A percentile compares a stretch with the other conserved stretches of the same genome.
Evolutionary conservation across 768 basidiomycete genomes (phyloP).

Genomic region (Rhizopogon rudus): DNA sequence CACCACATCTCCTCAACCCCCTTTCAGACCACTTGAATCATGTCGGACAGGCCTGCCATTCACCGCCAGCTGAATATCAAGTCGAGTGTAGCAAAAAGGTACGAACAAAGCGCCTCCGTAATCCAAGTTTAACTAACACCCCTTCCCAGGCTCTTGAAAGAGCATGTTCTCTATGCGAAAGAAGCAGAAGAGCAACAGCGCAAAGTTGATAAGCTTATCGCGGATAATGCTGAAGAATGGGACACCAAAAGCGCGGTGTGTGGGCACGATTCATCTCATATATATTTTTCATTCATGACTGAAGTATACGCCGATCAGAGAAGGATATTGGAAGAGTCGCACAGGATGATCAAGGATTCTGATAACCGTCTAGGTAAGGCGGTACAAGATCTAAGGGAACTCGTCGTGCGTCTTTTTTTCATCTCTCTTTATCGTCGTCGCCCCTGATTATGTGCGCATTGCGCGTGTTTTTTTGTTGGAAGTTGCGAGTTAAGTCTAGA

Average conservation of each 20-base stretch:
- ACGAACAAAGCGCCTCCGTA: neutral
- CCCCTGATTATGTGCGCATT: constrained; percentile 6
- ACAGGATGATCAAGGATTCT: constrained; percentile 76
- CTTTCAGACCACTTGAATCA: neutral
- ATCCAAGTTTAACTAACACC: neutral
- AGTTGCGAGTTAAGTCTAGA: constrained; percentile 24
- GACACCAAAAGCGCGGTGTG: constrained; percentile 71
- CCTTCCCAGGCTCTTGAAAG: constrained; percentile 55
- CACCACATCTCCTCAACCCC: neutral
- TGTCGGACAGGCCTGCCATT: constrained; percentile 26
- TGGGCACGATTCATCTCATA: constrained; percentile 6
- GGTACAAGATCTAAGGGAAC: constrained; percentile 54
- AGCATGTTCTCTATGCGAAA: constrained; percentile 57
- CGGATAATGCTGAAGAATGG: constrained; percentile 66
- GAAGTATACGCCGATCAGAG: constrained; percentile 34
- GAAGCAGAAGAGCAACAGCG: constrained; percentile 57
- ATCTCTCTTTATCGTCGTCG: constrained; percentile 10
- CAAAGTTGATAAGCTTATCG: constrained; percentile 58
- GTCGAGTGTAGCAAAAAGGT: constrained; percentile 31
- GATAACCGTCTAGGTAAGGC: constrained; percentile 56
- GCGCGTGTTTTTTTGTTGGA: constrained; percentile 1
- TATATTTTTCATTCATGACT: neutral
- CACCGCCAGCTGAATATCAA: constrained; percentile 77
- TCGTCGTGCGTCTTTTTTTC: constrained; percentile 53
- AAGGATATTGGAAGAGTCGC: constrained; percentile 68